These are phyloP conservation scores for Alternaria tenuissima DNA, from an alignment of 2,329 filamentous ascomycete genomes.

Conservation along the genomic window DNA sequence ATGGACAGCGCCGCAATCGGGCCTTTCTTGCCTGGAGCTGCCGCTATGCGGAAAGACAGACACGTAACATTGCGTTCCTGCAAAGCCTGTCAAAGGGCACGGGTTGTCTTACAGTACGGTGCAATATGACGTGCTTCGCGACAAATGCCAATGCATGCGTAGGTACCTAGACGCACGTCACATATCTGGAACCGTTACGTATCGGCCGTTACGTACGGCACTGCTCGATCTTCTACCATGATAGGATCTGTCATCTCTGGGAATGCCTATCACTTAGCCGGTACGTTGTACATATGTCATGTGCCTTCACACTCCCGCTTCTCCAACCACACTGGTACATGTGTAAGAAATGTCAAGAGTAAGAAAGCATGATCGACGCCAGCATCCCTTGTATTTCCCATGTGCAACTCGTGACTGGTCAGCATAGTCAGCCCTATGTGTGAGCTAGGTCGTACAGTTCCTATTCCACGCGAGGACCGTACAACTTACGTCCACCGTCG, in stretches of 20 bases:
- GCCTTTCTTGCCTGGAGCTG: neutral
- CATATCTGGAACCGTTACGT: constrained; percentile 1
- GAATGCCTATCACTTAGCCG: neutral
- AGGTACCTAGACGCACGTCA: neutral
- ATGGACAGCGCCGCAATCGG: constrained; percentile 7
- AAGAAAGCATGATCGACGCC: constrained; percentile 13
- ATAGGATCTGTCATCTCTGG: neutral
- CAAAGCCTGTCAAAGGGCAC: constrained; percentile 1
- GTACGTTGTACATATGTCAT: neutral
- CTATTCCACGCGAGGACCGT: neutral
- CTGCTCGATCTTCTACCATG: neutral
- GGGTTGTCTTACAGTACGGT: neutral
- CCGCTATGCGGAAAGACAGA: neutral
- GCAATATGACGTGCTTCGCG: constrained; percentile 5
- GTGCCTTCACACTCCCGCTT: neutral
- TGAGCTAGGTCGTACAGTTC: constrained; percentile 1
- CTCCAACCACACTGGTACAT: neutral
- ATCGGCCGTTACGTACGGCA: neutral
- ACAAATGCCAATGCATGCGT: neutral
- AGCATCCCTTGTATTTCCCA: neutral
- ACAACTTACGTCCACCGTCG: neutral
- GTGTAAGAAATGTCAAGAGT: neutral
- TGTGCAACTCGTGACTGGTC: constrained; percentile 5
- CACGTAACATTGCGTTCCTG: neutral
- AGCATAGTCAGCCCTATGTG: constrained; percentile 12